Evolutionary conservation across 2,329 filamentous ascomycete genomes (phyloP).

Genomic region (Berkeleyomyces rouxiae): DNA sequence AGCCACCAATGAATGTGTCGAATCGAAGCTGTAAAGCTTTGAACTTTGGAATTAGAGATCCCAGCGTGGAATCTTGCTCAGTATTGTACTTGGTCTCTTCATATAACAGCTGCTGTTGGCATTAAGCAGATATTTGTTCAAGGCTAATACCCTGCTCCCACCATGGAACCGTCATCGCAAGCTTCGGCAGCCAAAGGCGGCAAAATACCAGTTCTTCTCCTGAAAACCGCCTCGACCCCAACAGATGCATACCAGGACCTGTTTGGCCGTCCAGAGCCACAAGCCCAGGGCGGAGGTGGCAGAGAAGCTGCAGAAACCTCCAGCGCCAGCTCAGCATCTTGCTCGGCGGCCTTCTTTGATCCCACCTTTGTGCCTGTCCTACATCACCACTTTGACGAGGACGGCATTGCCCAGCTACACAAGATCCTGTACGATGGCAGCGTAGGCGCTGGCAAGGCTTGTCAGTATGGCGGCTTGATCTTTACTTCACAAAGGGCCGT

Average conservation of each 20-base stretch:
- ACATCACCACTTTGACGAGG: slow-evolving; percentile 49
- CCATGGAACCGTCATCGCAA: not conserved
- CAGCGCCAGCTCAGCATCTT: too few relatives aligned
- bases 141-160: not conserved
- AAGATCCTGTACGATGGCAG: slow-evolving; percentile 28
- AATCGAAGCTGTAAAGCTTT: not conserved
- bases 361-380: slow-evolving; percentile 63
- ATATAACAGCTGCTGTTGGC: not conserved
- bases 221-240: slow-evolving; percentile 62
- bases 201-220: slow-evolving; percentile 45
- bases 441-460: slow-evolving; percentile 22
- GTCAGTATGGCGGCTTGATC: slow-evolving; percentile 56
- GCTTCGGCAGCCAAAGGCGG: not conserved
- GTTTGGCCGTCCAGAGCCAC: slow-evolving; percentile 29
- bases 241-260: slow-evolving; percentile 56
- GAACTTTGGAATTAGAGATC: not conserved
- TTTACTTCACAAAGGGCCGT: slow-evolving; percentile 76
- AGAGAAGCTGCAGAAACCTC: not conserved
- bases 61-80: not conserved
- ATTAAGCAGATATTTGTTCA: not conserved
- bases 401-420: slow-evolving; percentile 37
- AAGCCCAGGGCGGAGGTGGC: not conserved
- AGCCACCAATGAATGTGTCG: not conserved
- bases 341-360: slow-evolving; percentile 27
- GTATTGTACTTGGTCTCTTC: not conserved